A percentile compares a stretch with the other conserved stretches of the same genome.
Conservation (phyloP, 2,329 filamentous ascomycete genomes). For the Endoconidiophora laricicola region DNA sequence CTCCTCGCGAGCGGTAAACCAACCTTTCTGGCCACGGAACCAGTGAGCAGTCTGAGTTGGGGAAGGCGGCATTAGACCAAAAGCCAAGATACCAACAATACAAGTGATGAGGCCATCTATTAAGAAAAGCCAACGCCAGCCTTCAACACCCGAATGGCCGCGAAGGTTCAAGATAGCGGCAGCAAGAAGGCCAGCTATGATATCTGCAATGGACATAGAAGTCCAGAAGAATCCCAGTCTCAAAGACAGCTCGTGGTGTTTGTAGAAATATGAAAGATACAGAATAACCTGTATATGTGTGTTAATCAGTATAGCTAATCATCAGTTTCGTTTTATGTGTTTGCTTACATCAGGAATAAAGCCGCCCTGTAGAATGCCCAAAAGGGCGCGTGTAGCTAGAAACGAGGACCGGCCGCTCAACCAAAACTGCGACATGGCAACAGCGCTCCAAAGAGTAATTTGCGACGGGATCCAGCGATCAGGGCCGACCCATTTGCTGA, state of each 20-base stretch:
- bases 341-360: constrained; percentile 28
- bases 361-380: constrained; percentile 28
- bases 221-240: constrained; percentile 27
- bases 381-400: constrained; percentile 22
- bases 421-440: constrained; percentile 32
- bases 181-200: constrained; percentile 23
- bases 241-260: constrained; percentile 24
- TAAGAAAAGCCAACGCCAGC: constrained; percentile 37
- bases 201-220: constrained; percentile 24
- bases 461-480: constrained; percentile 44
- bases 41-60: constrained; percentile 35
- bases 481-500: constrained; percentile 39
- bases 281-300: constrained; percentile 17
- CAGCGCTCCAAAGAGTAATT: constrained; percentile 38
- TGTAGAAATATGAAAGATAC: constrained; percentile 30
- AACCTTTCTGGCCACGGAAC: constrained; percentile 36
- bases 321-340: not conserved
- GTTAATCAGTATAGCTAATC: too few relatives aligned
- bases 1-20: constrained; percentile 45
- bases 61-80: constrained; percentile 36
- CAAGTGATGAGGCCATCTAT: constrained; percentile 33
- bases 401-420: constrained; percentile 24
- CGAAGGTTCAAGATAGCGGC: constrained; percentile 26
- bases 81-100: constrained; percentile 34
- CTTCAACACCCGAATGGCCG: constrained; percentile 21